Evolutionary conservation across 345 rosid species (phyloP), one percentile per base, ranked within the genome.

Genomic region (Noccaea caerulescens): DNA sequence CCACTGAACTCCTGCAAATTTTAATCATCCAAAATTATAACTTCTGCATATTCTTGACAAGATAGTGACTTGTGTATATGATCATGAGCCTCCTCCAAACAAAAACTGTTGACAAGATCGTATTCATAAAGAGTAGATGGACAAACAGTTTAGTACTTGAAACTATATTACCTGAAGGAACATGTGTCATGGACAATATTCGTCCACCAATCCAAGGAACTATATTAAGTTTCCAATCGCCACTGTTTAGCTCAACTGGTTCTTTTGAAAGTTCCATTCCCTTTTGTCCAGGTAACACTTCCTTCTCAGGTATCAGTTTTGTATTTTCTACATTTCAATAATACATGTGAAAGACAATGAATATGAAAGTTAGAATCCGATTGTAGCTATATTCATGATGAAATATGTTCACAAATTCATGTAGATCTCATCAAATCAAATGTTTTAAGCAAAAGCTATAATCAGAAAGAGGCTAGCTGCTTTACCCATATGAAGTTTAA

Each of bases 131-230:
- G 49, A 42, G 18, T 25, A 58, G 10, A 51, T 27, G 1, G 38
- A 27, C 59, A 66, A 39, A 9, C 6, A 41, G 56, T 12, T 27
- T 14, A 27, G 30, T 27, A 27, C 30, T 49, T 5, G 0, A 18
- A 27, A 27, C 30, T 68, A 42, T 25, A 62, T 66, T 87, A 90
- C 98, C 93, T 79, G 98, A 86, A 52, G 96, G 96, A 75, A 84
- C 75, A 79, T 93, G 96, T 70, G 75, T 86, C 98, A 93, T 93
- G 46, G 98, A 93, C 65, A 90, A 68, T 79, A 90, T 85, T 78
- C 98, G 85, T 46, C 97, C 98, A 45, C 98, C 98, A 75, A 88
- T 85, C 97, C 97, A 93, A 57, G 97, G 96, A 71, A 93, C 92
- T 43, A 93, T 69, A 82, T 86, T 81, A 20, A 84, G 79, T 76